Base-by-base conservation (phyloP, 345 rosid species). In the Salix koriyanagi region DNA sequence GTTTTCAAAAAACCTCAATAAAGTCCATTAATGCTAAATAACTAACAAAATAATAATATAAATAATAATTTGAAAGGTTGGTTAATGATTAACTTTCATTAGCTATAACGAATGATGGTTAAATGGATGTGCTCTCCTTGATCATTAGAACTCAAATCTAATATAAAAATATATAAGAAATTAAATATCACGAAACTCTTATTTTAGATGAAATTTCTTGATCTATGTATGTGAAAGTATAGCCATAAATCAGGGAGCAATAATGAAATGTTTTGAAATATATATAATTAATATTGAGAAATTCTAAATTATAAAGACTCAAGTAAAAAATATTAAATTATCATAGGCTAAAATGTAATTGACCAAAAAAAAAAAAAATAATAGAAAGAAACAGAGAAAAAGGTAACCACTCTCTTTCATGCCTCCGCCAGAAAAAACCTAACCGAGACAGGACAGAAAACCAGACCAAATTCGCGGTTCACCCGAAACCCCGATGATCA, bases 401-500 rank as follows among this genome's bases (percentile, higher is more conserved):
- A 28, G 21, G 10, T 15, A 37, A 54, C 75, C 28, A 13, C 28
- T 54, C 76, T 25, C 34, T 7, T 26, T 16, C 54, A 26, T 46
- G 12, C 60, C 56, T 34, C 70, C 6, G 26, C 26, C 37, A 13
- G 68, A 65, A 18, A 39, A 23, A 73, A n/a, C 61, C 34, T 25
- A 67, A 68, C 72, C 76, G 48, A 72, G 46, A 44, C 14, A 41
- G 19, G 64, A 58, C 64, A 58, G 14, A 71, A 26, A 62, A 74
- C 76, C 76, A 64, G 28, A 58, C 64, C 64, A 58, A n/a, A 23
- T 58, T 58, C 64, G 54, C 26, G 78, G 78, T 75, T 54, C 54
- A 34, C 78, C 72, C 78, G 41, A 67, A 37, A 68, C 12, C 67
- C 46, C 9, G 37, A 28, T 36, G 60, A 30, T 13, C 21, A 19